Conservation (phyloP, 2,329 filamentous ascomycete genomes). For the Bipolaris oryzae region DNA sequence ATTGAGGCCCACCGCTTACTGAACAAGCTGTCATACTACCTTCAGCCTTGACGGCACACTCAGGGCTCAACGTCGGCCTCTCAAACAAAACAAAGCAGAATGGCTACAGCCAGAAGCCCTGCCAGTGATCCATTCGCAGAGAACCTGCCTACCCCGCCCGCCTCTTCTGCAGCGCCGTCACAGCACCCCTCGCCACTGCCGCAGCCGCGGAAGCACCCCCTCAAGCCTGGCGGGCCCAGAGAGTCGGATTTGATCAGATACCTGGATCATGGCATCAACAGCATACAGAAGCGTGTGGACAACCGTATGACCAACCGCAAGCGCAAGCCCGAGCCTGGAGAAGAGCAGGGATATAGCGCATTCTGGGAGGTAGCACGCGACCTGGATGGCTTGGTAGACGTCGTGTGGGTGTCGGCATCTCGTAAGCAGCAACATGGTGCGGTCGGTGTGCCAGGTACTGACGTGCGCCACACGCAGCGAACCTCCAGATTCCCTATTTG, state of each 20-base stretch:
- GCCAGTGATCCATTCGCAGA: constrained; percentile 1
- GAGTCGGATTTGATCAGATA: constrained; percentile 64
- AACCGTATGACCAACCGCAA: constrained; percentile 52
- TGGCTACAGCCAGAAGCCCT: constrained; percentile 19
- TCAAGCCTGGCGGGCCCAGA: constrained; percentile 63
- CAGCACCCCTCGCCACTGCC: constrained; percentile 55
- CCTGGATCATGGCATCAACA: constrained; percentile 58
- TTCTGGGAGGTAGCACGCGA: constrained; percentile 76
- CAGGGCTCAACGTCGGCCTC: background rate
- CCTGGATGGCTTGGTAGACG: constrained; percentile 74
- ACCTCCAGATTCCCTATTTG: constrained; percentile 81
- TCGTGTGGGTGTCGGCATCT: constrained; percentile 86
- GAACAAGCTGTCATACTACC: constrained; percentile 8
- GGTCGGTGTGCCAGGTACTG: background rate
- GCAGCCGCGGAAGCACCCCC: constrained; percentile 58
- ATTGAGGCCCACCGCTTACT: constrained; percentile 20
- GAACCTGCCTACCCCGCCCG: constrained; percentile 53
- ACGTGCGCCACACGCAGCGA: constrained; percentile 57
- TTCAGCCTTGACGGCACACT: constrained; percentile 19
- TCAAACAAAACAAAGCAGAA: background rate
- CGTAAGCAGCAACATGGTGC: constrained; percentile 61
- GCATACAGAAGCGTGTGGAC: constrained; percentile 36
- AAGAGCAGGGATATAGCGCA: constrained; percentile 60
- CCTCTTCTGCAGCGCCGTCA: constrained; percentile 54
- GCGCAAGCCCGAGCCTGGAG: constrained; percentile 51